phyloP scores from a whole-genome alignment of 1,284 basidiomycete species.

The Fomitiporia mediterranea region DNA sequence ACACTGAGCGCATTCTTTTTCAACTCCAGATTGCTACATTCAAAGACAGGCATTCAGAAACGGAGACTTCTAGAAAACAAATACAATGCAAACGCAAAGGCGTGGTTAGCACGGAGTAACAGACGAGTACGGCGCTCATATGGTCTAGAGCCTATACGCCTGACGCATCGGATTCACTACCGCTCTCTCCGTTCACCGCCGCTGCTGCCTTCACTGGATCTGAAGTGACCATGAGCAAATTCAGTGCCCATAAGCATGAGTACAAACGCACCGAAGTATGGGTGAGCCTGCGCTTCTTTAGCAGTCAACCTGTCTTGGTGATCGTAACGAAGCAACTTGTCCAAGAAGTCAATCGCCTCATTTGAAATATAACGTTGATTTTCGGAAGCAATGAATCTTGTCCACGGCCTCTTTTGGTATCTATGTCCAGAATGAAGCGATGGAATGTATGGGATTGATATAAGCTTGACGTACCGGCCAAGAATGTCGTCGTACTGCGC shows the following conservation, averaged over 20 bases:
- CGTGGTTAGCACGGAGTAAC: conserved; percentile 4
- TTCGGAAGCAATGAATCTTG: conserved; percentile 63
- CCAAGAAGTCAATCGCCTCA: conserved; percentile 78
- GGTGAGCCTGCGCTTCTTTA: conserved; percentile 68
- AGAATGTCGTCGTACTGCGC: conserved; percentile 64
- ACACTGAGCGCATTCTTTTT: neutral
- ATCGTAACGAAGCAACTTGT: conserved; percentile 81
- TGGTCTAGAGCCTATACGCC: conserved; percentile 9
- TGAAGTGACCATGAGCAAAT: neutral
- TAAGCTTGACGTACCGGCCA: conserved; percentile 40
- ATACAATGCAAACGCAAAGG: conserved; percentile 14
- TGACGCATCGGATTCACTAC: conserved; percentile 18
- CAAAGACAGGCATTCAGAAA: neutral
- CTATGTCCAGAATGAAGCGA: conserved; percentile 30
- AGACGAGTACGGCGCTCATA: neutral
- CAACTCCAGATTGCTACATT: no score
- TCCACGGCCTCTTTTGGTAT: conserved; percentile 76
- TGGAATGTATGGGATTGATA: no score
- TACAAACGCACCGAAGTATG: conserved; percentile 61
- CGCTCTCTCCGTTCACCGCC: conserved; percentile 17
- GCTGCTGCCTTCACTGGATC: conserved; percentile 21
- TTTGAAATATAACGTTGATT: conserved; percentile 71
- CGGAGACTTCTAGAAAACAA: conserved; percentile 5
- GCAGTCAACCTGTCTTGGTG: conserved; percentile 83
- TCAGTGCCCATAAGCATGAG: neutral